Percentiles rank a stretch among this genome's conserved stretches.
Conservation (phyloP, 768 basidiomycete species). For the Nidularia pulvinata region DNA sequence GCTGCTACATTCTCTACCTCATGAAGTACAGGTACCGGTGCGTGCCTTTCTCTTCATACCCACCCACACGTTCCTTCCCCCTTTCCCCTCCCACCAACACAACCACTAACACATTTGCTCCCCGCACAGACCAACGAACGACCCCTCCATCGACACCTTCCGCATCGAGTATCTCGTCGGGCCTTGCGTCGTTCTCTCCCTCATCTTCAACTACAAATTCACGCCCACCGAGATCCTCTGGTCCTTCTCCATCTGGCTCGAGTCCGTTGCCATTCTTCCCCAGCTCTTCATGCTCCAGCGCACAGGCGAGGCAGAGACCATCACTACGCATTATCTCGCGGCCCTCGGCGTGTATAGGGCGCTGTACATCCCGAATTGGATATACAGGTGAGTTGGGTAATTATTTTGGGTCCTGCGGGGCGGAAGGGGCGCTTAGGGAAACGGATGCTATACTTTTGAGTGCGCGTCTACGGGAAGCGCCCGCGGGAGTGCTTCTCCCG, state of each 20-base stretch:
- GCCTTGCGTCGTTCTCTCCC: conserved; percentile 71
- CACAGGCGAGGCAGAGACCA: conserved; percentile 96
- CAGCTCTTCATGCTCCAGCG: conserved; percentile 97
- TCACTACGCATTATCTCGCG: conserved; percentile 97
- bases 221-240: conserved; percentile 76
- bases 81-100: neutral
- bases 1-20: conserved; percentile 88
- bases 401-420: conserved; percentile 1
- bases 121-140: conserved; percentile 79
- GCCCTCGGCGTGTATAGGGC: conserved; percentile 91
- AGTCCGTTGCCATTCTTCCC: conserved; percentile 92
- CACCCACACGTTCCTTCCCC: conserved; percentile 12
- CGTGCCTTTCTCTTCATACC: conserved; percentile 20
- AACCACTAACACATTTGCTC: neutral
- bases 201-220: conserved; percentile 92
- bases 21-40: conserved; percentile 91
- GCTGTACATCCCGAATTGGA: conserved; percentile 98
- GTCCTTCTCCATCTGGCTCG: conserved; percentile 98
- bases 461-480: too few species aligned
- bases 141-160: conserved; percentile 97
- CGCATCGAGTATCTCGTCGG: conserved; percentile 88
- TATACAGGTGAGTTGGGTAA: conserved; percentile 73
- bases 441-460: too few species aligned
- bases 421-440: neutral
- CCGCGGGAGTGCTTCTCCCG: too few species aligned